Conservation (phyloP, 805 yeast genomes). For the Hanseniaspora vineae region DNA sequence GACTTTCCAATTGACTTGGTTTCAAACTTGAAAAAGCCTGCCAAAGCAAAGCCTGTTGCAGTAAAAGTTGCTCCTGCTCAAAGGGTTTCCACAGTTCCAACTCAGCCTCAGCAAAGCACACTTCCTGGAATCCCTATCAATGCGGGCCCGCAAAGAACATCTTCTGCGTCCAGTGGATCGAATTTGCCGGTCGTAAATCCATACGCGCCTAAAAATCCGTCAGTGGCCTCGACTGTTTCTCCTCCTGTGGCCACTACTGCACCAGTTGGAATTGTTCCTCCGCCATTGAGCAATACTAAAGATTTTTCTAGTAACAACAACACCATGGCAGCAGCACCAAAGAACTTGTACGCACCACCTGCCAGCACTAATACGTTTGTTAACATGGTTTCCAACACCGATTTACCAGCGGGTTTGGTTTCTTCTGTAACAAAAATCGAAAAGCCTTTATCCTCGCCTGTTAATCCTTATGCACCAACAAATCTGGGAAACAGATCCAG, state of each 20-base stretch:
- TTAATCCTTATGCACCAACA: conserved; percentile 1
- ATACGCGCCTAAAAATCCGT: conserved; percentile 2
- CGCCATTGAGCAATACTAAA: no score
- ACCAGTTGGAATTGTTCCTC: no score
- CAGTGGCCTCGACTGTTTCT: not conserved
- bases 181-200: not conserved
- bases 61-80: conserved; percentile 11
- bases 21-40: conserved; percentile 20
- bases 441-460: not conserved
- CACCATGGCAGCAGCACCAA: no score
- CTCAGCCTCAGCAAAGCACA: not conserved
- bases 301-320: no score
- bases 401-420: conserved; percentile 2
- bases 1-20: conserved; percentile 56
- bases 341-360: not conserved
- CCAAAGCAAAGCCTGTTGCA: conserved; percentile 28
- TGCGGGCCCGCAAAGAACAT: conserved; percentile 5
- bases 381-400: not conserved
- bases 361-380: not conserved
- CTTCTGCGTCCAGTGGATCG: not conserved
- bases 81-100: conserved; percentile 9
- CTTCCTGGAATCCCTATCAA: conserved; percentile 6
- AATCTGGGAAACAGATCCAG: conserved; percentile 9
- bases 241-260: no score
- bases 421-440: conserved; percentile 1